phyloP scores from a whole-genome alignment of 331 rosid species.

The Phaseolus coccineus region DNA sequence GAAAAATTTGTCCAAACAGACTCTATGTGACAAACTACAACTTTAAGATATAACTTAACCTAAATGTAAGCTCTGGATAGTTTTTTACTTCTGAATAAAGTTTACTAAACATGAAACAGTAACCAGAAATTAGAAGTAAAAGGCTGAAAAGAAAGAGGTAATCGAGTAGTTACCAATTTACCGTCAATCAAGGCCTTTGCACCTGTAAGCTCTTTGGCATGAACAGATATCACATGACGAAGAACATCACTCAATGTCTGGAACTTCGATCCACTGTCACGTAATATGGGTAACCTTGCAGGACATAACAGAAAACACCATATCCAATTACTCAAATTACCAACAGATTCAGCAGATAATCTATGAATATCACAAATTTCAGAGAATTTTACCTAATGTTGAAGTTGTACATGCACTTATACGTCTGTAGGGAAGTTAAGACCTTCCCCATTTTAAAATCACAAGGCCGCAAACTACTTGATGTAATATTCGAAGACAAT shows the following conservation, averaged over 20 bases:
- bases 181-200: constrained; percentile 79
- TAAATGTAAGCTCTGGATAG: neutral
- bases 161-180: constrained; percentile 65
- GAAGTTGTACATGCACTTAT: constrained; percentile 78
- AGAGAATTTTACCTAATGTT: constrained; percentile 69
- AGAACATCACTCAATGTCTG: constrained; percentile 66
- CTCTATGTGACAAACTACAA: neutral
- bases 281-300: constrained; percentile 72
- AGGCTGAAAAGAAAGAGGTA: neutral
- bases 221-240: constrained; percentile 67
- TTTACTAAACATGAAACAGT: neutral
- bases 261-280: constrained; percentile 61
- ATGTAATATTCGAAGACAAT: constrained; percentile 73
- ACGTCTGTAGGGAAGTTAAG: constrained; percentile 69
- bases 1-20: no score
- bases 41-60: neutral
- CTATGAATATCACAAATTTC: constrained; percentile 22
- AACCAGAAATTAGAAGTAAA: neutral
- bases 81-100: constrained; percentile 14
- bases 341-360: constrained; percentile 11
- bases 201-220: constrained; percentile 67
- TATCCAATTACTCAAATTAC: constrained; percentile 33
- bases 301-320: constrained; percentile 41
- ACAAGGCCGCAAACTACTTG: constrained; percentile 80
- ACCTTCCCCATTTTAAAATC: constrained; percentile 93